Base-by-base conservation (phyloP, 495 filamentous ascomycete species). In the Chaetomidium leptoderma region DNA sequence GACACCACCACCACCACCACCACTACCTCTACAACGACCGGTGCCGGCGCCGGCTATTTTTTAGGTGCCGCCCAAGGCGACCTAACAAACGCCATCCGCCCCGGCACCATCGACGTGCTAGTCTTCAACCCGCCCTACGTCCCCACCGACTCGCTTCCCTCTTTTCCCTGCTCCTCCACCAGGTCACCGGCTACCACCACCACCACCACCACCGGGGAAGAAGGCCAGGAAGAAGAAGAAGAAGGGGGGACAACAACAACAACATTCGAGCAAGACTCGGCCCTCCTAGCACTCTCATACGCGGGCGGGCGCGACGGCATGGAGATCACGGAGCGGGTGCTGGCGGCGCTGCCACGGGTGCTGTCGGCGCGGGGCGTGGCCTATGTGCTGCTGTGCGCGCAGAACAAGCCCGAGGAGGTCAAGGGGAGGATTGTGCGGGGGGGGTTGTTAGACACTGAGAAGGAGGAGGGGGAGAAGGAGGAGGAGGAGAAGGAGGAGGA, bases 41-140 rank as follows among this genome's bases (percentile, higher is more conserved):
- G n/a, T n/a, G n/a, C n/a, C n/a, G n/a, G n/a, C n/a, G n/a, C n/a
- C n/a, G n/a, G n/a, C n/a, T n/a, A n/a, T n/a, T n/a, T n/a, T n/a
- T n/a, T 91, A 2, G 83, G 81, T 21, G 78, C 84, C 17, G 43
- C 89, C 10, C 82, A 80, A 17, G 84, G 80, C 5, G 87, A 96
- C 63, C 77, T 98, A 0, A 72, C 75, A 9, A 66, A 77, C 13
- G 72, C 85, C 2, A 55, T 96, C 6, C 75, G 79, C 2, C 61
- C 71, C 0, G 71, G 77, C 3, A 65, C 67, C 35, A 82, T 95
- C 0, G 93, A 97, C 67, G 80, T 98, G 23, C 75, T 97, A 29
- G 79, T 98, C 32, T 97, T 97, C 79, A 98, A 98, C 67, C 93
- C 93, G 33, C 93, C 93, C 0, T 98, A 98, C 63, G 93, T 97